A percentile compares a stretch with the other conserved stretches of the same genome.
These are phyloP conservation scores for Monosporascus sp. DNA, from an alignment of 2,329 filamentous ascomycete genomes.

Conservation along the genomic window DNA sequence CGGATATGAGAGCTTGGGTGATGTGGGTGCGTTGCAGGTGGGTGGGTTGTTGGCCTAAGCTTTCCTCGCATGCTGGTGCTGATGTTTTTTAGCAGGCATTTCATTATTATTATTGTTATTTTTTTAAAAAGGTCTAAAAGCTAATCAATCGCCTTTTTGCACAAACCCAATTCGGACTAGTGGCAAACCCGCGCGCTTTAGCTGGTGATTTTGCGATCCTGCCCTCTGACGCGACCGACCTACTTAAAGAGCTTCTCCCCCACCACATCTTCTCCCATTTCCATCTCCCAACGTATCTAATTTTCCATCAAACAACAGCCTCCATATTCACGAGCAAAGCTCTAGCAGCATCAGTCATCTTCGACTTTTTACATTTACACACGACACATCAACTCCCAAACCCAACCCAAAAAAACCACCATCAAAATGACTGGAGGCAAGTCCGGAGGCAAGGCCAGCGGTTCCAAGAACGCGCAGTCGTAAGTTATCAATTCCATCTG, in stretches of 20 bases:
- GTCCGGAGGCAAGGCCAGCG: slow-evolving; percentile 98
- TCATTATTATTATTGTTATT: no score
- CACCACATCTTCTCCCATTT: slow-evolving; percentile 34
- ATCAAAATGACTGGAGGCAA: slow-evolving; percentile 99
- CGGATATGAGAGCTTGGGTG: no score
- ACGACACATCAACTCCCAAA: slow-evolving; percentile 18
- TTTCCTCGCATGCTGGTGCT: neutral
- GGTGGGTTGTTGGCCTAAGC: neutral
- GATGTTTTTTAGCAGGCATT: no score
- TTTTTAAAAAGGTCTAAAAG: no score
- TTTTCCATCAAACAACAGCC: slow-evolving; percentile 20
- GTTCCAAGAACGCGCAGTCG: slow-evolving; percentile 99
- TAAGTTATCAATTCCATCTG: slow-evolving; percentile 50
- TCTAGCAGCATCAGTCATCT: slow-evolving; percentile 15
- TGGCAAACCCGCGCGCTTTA: slow-evolving; percentile 13
- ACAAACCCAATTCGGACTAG: slow-evolving; percentile 20
- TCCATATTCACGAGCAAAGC: slow-evolving; percentile 17
- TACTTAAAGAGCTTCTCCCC: slow-evolving; percentile 30
- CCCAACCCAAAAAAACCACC: slow-evolving; percentile 28
- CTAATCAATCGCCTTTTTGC: slow-evolving; percentile 3
- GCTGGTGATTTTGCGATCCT: slow-evolving; percentile 22
- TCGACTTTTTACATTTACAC: slow-evolving; percentile 10
- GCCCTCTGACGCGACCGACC: slow-evolving; percentile 23
- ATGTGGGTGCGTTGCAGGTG: neutral
- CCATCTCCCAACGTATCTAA: slow-evolving; percentile 21